phyloP scores from a whole-genome alignment of 2,329 filamentous ascomycete species.

The Talaromyces atroroseus region DNA sequence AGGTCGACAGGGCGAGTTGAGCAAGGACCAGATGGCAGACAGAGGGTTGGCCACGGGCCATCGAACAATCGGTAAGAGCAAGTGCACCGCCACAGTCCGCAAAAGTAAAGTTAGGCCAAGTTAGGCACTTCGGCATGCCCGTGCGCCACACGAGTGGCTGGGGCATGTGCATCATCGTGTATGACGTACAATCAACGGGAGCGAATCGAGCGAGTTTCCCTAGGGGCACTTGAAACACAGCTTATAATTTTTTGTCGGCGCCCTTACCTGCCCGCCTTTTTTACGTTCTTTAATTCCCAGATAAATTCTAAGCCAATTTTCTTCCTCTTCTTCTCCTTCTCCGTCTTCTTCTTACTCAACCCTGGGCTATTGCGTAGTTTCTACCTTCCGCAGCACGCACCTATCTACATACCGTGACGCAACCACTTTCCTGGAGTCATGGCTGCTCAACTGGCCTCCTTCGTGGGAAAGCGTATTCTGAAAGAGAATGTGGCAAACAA shows the following conservation, averaged over 20 bases:
- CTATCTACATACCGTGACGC: neutral
- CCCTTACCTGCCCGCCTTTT: neutral
- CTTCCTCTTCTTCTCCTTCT: neutral
- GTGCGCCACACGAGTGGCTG: conserved; percentile 8
- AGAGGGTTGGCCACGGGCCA: neutral
- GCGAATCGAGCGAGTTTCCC: neutral
- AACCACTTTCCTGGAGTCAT: conserved; percentile 9
- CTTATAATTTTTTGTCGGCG: neutral
- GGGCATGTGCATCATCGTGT: neutral
- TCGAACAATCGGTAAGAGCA: neutral
- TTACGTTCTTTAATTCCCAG: neutral
- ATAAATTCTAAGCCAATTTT: neutral
- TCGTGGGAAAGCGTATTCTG: conserved; percentile 30
- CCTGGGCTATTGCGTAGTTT: neutral
- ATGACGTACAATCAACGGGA: neutral
- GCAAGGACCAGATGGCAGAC: neutral
- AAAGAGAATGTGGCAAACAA: conserved; percentile 36
- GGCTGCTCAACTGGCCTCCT: conserved; percentile 17
- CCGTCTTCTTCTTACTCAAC: neutral
- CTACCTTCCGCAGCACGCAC: neutral
- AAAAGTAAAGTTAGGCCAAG: neutral
- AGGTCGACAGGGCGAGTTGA: neutral
- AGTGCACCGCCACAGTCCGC: conserved; percentile 11
- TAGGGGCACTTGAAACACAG: neutral
- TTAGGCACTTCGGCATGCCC: neutral